A percentile compares a stretch with the other conserved stretches of the same genome.
Evolutionary conservation across 805 yeast genomes (phyloP).

Genomic region (Wickerhamomyces bisporus): DNA sequence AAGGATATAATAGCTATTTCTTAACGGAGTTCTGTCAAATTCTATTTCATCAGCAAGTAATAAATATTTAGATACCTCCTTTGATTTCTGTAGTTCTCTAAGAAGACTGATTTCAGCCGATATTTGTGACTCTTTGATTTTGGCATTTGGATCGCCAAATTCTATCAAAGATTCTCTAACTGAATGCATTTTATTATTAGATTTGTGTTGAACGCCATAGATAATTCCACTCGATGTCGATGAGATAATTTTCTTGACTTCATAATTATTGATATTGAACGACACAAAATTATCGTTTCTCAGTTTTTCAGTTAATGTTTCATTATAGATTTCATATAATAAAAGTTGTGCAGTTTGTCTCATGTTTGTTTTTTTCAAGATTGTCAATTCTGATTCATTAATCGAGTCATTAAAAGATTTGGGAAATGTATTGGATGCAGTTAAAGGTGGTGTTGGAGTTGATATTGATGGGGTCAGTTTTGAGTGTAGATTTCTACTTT

Average conservation of each 20-base stretch:
- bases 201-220: not conserved
- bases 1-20: constrained; percentile 2
- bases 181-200: not conserved
- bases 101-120: not conserved
- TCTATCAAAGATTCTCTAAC: not conserved
- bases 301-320: not conserved
- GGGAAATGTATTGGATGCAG: not conserved
- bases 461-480: no score
- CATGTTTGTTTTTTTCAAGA: not conserved
- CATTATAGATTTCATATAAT: not conserved
- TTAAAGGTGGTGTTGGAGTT: not conserved
- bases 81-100: not conserved
- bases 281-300: no score
- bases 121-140: not conserved
- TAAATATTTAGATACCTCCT: not conserved
- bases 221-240: not conserved
- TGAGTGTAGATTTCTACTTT: not conserved
- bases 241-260: not conserved
- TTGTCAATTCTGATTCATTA: not conserved
- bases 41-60: not conserved
- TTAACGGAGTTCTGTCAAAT: not conserved
- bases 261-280: not conserved
- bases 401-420: not conserved
- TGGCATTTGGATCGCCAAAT: not conserved
- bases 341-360: not conserved